These are phyloP conservation scores for Cadophora gregata DNA, from an alignment of 2,329 filamentous ascomycete species.

Conservation along the genomic window DNA sequence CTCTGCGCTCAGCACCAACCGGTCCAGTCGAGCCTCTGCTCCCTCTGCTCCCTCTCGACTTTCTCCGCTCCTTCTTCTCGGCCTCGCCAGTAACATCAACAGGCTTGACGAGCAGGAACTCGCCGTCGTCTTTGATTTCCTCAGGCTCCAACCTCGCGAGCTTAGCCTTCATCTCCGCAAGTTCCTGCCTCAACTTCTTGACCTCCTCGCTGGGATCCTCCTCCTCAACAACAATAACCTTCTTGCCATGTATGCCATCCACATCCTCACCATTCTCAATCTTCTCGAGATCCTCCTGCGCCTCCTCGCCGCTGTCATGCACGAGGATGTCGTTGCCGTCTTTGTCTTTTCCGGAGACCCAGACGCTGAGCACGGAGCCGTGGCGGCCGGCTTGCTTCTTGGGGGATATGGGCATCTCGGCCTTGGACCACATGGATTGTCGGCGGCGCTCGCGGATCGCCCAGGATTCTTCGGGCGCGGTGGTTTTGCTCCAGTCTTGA, in stretches of 20 bases:
- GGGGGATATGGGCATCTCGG: slow-evolving; percentile 21
- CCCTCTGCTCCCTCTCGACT: slow-evolving; percentile 6
- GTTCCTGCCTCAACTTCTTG: slow-evolving; percentile 3
- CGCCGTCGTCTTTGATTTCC: slow-evolving; percentile 9
- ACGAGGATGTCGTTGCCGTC: slow-evolving; percentile 28
- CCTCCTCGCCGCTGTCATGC: slow-evolving; percentile 24
- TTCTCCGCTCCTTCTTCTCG: neutral
- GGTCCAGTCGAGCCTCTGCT: neutral
- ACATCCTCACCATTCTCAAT: slow-evolving; percentile 2
- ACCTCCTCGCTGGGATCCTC: slow-evolving; percentile 12
- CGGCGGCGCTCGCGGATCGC: slow-evolving; percentile 32
- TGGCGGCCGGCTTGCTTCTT: slow-evolving; percentile 12
- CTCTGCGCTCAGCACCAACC: slow-evolving; percentile 20
- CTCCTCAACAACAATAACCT: neutral
- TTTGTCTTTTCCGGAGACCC: slow-evolving; percentile 30
- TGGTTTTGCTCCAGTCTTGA: slow-evolving; percentile 34
- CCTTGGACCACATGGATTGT: slow-evolving; percentile 27
- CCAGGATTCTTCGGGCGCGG: slow-evolving; percentile 32
- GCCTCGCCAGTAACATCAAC: neutral
- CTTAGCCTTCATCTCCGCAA: slow-evolving; percentile 7
- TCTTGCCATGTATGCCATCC: neutral
- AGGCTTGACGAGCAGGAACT: slow-evolving; percentile 4
- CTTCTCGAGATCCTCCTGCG: slow-evolving; percentile 8
- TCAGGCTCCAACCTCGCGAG: slow-evolving; percentile 19
- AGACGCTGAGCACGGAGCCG: slow-evolving; percentile 28